Conservation (phyloP, 1,284 basidiomycete genomes). For the Puccinia coronata region DNA sequence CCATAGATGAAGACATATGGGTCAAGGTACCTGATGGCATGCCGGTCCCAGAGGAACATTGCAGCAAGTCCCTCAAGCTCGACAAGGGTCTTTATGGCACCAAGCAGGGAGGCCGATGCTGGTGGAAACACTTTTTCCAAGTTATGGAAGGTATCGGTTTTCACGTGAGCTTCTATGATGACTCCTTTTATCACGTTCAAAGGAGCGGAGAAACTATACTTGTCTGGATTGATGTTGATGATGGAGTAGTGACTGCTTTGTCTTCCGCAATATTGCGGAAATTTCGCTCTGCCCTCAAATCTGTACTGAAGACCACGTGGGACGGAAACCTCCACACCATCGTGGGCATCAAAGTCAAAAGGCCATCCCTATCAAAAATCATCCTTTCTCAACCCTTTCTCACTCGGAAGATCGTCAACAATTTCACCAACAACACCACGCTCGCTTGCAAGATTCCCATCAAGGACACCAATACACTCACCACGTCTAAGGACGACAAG, state of each 20-base stretch:
- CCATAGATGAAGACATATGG: conserved; percentile 31
- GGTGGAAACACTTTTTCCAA: no score
- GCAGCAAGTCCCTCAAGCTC: no score
- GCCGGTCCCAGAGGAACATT: no score
- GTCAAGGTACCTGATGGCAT: not conserved
- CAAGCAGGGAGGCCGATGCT: conserved; percentile 22
- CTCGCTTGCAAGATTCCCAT: no score
- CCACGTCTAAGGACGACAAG: no score
- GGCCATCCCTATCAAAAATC: not conserved
- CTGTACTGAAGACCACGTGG: not conserved
- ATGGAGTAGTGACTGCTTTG: not conserved
- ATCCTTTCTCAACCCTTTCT: not conserved
- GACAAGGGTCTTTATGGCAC: conserved; percentile 36
- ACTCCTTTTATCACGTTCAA: no score
- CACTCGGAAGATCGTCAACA: not conserved
- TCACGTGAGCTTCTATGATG: no score
- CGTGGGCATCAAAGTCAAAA: no score
- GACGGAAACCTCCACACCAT: not conserved
- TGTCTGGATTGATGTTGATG: conserved; percentile 18
- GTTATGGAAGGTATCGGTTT: no score
- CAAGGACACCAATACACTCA: no score
- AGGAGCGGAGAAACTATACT: no score
- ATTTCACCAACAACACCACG: no score
- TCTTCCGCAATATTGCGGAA: not conserved
- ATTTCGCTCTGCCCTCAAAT: not conserved